Base-by-base conservation (phyloP, 2,329 filamentous ascomycete species). In the Aspergillus neoniger region DNA sequence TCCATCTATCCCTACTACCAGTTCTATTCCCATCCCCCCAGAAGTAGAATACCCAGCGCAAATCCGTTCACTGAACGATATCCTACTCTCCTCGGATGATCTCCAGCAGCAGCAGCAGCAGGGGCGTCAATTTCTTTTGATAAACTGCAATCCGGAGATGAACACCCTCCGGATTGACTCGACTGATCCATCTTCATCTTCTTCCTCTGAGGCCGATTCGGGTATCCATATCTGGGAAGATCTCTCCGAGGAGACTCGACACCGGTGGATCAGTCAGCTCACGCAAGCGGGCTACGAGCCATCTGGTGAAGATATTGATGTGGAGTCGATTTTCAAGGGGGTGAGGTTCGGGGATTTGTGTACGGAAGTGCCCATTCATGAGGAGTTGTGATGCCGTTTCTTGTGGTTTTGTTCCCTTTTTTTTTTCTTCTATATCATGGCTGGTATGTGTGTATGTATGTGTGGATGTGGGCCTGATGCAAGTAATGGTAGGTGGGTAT, bases 241-340 rank as follows among this genome's bases (percentile, higher is more conserved):
- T 61, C 76, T 96, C 48, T 80, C 81, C 5, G 79, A 83, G 12
- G 77, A 84, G 57, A 85, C 93, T 74, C 85, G 85, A 72, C 77
- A 81, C 55, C 78, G 80, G 17, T 96, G 92, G 92, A 91, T 87
- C 77, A 76, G 84, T 66, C 85, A 83, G 70, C 81, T 96, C 38
- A 80, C 81, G 58, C 82, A 88, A 57, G 88, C 90, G 0, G 91
- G 91, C 0, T 86, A 92, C 2, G 91, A 94, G 79, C 83, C 47
- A 32, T 30, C 25, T 9, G n/a, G 19, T 5, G n/a, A 39, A 5
- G 53, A 47, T 25, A n/a, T 17, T 15, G 53, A 53, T 15, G 9
- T 41, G 12, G 50, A 55, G 17, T 55, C 81, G 9, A 85, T 95
- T 30, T 84, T 96, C 67, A 87, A 88, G 76, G 90, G 91, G 2